Conservation (phyloP, 352 stramenopile species). For the Globisporangium spinosum region DNA sequence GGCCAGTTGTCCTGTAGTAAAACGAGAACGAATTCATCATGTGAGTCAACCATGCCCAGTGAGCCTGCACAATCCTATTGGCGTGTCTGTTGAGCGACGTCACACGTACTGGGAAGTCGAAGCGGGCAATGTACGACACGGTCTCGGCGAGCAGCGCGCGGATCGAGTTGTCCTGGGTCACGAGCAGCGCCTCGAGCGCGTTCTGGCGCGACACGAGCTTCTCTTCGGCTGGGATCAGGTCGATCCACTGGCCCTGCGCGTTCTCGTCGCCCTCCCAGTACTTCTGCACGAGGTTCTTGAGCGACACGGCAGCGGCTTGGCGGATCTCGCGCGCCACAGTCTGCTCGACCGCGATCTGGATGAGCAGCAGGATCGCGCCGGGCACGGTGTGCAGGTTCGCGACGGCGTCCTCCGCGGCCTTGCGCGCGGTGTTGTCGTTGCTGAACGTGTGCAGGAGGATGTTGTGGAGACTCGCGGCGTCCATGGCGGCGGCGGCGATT, state of each 20-base stretch:
- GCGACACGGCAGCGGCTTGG: constrained; percentile 91
- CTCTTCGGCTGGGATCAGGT: constrained; percentile 63
- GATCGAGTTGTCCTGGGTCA: constrained; percentile 88
- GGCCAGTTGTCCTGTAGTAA: constrained; percentile 81
- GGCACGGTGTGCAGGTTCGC: constrained; percentile 72
- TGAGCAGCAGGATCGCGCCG: constrained; percentile 71
- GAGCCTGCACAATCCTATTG: not conserved
- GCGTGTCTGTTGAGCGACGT: not conserved
- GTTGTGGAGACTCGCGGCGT: constrained; percentile 88
- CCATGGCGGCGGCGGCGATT: constrained; percentile 41
- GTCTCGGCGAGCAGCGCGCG: constrained; percentile 92
- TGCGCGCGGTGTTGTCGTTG: constrained; percentile 64
- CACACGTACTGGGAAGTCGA: constrained; percentile 91
- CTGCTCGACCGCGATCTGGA: constrained; percentile 76
- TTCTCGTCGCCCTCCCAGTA: constrained; percentile 89
- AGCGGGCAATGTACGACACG: constrained; percentile 91
- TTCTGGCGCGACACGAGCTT: constrained; percentile 67
- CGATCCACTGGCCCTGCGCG: constrained; percentile 66
- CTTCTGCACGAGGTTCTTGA: constrained; percentile 96
- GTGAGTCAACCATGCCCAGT: not conserved
- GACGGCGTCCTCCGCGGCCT: constrained; percentile 72
- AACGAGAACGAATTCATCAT: not conserved
- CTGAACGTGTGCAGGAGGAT: constrained; percentile 87
- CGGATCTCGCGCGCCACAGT: constrained; percentile 80
- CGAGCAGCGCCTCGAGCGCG: constrained; percentile 77